Evolutionary conservation across 495 filamentous ascomycete species (phyloP), one percentile per base, ranked within the genome.

Genomic region (Staphylotrichum tortipilum): DNA sequence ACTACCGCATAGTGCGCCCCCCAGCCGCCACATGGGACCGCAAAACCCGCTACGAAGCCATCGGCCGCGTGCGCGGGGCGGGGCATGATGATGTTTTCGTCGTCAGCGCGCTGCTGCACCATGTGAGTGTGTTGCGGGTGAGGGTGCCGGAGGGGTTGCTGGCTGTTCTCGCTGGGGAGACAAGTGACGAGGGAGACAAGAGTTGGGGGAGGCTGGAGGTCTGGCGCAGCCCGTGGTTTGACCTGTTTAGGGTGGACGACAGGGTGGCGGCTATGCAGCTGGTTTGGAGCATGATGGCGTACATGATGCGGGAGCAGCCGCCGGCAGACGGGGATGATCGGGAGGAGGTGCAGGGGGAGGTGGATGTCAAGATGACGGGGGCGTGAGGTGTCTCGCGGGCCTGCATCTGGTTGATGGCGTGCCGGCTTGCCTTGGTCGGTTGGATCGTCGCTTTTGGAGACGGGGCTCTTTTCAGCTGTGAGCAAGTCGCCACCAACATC

Each of bases 91-190:
- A 95, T 75, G 77, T 94, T 33, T 95, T 88, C 67, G 78, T 95
- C 58, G 58, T 94, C 41, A 89, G 84, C 39, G 78, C 82, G 3
- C 69, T 95, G 43, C 88, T 89, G 64, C 88, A 94, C 63, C 89
- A 95, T 52, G 65, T 94, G 33, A 78, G 78, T 46, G 78, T 95
- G 40, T 56, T 94, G 36, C 77, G 86, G 44, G 75, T 90, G 22
- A 78, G 84, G 23, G 78, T 95, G 40, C 87, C 89, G 49, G 67
- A 68, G 17, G 65, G 69, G 14, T 80, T 94, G 51, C 65, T 91
- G 28, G 76, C 77, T 0, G 73, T 72, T 4, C 41, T 79, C 7
- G 65, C 58, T 1, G 75, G 75, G 11, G 53, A 56, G 23, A 19
- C 35, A 3, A 60, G 67, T 6, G 54, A 52, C 11, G 57, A 26